A percentile compares a stretch with the other conserved stretches of the same genome.
Evolutionary conservation across 495 filamentous ascomycete species (phyloP).

Genomic region (Aspergillus nanangensis): DNA sequence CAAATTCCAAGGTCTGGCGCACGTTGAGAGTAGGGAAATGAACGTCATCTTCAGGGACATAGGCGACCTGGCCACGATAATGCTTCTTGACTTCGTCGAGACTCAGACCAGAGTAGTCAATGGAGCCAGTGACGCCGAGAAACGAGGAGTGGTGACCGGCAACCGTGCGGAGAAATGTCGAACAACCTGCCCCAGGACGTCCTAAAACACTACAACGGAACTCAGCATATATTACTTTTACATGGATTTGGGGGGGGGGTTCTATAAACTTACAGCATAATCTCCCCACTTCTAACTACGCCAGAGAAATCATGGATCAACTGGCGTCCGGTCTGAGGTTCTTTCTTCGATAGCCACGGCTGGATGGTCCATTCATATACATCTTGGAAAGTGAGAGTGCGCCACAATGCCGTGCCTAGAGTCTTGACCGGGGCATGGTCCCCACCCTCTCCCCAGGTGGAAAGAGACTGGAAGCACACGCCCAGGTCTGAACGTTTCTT

Average conservation of each 20-base stretch:
- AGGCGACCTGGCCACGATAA: constrained; percentile 76
- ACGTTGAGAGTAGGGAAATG: constrained; percentile 82
- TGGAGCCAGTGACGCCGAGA: constrained; percentile 69
- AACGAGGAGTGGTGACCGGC: constrained; percentile 77
- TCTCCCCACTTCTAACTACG: constrained; percentile 65
- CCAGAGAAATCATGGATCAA: constrained; percentile 59
- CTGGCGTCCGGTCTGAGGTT: constrained; percentile 25
- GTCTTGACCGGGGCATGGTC: constrained; percentile 31
- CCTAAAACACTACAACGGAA: constrained; percentile 56
- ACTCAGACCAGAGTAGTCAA: constrained; percentile 72
- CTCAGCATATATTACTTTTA: background rate
- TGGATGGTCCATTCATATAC: constrained; percentile 37
- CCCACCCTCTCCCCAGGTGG: constrained; percentile 31
- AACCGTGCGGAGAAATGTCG: constrained; percentile 81
- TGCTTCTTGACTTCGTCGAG: constrained; percentile 54
- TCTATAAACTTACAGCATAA: constrained; percentile 50
- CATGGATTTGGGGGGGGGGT: too few relatives aligned
- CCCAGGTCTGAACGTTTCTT: constrained; percentile 31
- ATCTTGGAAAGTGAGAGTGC: constrained; percentile 31
- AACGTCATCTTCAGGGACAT: constrained; percentile 77
- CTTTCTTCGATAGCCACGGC: constrained; percentile 26
- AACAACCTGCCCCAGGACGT: constrained; percentile 80
- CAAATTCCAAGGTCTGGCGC: constrained; percentile 76
- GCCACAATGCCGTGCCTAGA: constrained; percentile 30
- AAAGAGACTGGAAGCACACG: constrained; percentile 34